Evolutionary conservation across 306 rosid genomes (phyloP).

Genomic region (Quercus parvula): DNA sequence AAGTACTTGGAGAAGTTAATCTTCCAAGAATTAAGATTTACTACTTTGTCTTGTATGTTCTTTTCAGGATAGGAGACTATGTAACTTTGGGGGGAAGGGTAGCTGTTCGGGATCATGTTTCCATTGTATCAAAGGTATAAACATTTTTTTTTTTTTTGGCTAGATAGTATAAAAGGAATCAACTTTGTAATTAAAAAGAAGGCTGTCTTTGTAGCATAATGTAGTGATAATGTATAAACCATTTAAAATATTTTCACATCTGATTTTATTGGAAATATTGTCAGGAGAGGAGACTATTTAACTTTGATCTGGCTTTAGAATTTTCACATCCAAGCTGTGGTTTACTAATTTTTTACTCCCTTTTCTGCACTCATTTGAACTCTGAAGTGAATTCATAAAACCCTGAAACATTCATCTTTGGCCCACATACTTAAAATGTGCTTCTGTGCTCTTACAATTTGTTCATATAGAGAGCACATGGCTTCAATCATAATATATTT

Average conservation of each 20-base stretch:
- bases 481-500: background rate
- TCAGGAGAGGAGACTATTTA: no score
- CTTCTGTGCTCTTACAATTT: background rate
- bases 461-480: background rate
- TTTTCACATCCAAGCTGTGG: background rate
- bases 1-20: conserved; percentile 18
- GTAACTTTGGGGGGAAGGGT: conserved; percentile 94
- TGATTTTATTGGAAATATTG: background rate
- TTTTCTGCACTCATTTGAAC: background rate
- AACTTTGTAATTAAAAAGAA: background rate
- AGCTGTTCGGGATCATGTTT: conserved; percentile 85
- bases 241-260: background rate
- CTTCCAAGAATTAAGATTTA: background rate
- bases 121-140: conserved; percentile 68
- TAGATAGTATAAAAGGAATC: conserved; percentile 60
- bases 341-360: background rate
- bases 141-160: no score
- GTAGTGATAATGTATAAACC: background rate
- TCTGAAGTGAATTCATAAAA: background rate
- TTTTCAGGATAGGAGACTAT: conserved; percentile 74
- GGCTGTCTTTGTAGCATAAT: conserved; percentile 9
- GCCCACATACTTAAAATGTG: background rate
- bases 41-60: conserved; percentile 16
- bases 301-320: background rate
- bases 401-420: background rate